A percentile compares a stretch with the other conserved stretches of the same genome.
phyloP scores from a whole-genome alignment of 768 basidiomycete species.

The Russula virescens region DNA sequence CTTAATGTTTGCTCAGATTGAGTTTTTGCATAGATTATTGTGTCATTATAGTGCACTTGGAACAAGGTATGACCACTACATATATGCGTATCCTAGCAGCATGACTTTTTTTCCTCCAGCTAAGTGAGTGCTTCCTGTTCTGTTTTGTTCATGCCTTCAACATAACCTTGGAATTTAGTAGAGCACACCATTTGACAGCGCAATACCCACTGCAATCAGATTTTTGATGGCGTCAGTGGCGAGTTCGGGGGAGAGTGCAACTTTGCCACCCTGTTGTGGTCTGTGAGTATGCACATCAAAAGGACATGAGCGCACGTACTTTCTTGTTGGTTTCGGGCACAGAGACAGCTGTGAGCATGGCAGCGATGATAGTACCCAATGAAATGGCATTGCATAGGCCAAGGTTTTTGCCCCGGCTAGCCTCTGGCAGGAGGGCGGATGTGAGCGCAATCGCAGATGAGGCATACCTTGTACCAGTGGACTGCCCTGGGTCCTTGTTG shows the following conservation, averaged over 20 bases:
- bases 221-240: slow-evolving; percentile 41
- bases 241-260: slow-evolving; percentile 49
- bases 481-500: neutral
- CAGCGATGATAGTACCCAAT: slow-evolving; percentile 38
- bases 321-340: slow-evolving; percentile 29
- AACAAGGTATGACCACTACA: no score
- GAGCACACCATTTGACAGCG: slow-evolving; percentile 56
- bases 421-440: slow-evolving; percentile 51
- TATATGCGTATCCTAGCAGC: no score
- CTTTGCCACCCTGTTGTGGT: slow-evolving; percentile 69
- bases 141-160: slow-evolving; percentile 68
- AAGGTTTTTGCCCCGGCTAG: slow-evolving; percentile 54
- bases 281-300: no score
- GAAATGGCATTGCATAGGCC: slow-evolving; percentile 48
- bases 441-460: slow-evolving; percentile 46
- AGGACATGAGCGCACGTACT: slow-evolving; percentile 30
- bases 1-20: no score
- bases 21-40: no score
- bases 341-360: slow-evolving; percentile 29
- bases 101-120: no score
- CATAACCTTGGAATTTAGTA: slow-evolving; percentile 59
- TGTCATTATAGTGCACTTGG: no score
- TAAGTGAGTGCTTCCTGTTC: no score
- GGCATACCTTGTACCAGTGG: slow-evolving; percentile 23
- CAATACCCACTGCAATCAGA: slow-evolving; percentile 77